Evolutionary conservation across 345 rosid genomes (phyloP), one percentile per base, ranked within the genome.

Genomic region (Dovyalis caffra): DNA sequence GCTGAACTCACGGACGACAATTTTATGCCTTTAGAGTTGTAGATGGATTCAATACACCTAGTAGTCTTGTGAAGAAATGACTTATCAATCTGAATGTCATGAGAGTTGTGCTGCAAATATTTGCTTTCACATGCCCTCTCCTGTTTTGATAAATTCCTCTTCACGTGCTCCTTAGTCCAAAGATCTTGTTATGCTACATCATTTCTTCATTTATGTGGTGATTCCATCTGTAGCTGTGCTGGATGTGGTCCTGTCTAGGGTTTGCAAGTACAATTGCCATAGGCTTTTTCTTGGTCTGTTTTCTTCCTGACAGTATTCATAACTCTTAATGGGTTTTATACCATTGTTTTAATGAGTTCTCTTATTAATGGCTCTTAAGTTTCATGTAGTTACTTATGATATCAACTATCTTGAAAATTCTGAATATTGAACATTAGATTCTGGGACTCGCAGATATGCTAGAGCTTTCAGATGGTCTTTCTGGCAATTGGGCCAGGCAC

Each of bases 391-490:
- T 79, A 70, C 69, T 74, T 81, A 68, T 81, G 49, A 77, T 74
- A 68, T 81, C 70, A 58, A 69, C 47, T 64, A 71, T 71, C 76
- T 79, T 85, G 66, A 67, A 83, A 85, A 80, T 85, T 79, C 79
- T 79, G 86, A 85, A 79, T 86, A 86, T 83, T 90, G 80, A 83
- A 88, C 78, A 49, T 74, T 85, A 90, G 91, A 84, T 88, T 88
- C 85, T 85, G 89, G 91, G 94, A 88, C 84, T 88, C 87, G 87
- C 89, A 88, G 90, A 90, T 90, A 45, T 80, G 83, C 90, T 86
- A 86, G 91, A 86, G 91, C 87, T 79, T 84, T 81, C 88, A 84
- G 89, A 84, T 85, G 86, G 88, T 84, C 83, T 77, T 83, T 83
- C 90, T 90, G 88, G 89, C 86, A 85, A 77, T 79, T 85, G 87